A percentile compares a stretch with the other conserved stretches of the same genome.
Evolutionary conservation across 306 rosid genomes (phyloP).

Genomic region (Prunus mume): DNA sequence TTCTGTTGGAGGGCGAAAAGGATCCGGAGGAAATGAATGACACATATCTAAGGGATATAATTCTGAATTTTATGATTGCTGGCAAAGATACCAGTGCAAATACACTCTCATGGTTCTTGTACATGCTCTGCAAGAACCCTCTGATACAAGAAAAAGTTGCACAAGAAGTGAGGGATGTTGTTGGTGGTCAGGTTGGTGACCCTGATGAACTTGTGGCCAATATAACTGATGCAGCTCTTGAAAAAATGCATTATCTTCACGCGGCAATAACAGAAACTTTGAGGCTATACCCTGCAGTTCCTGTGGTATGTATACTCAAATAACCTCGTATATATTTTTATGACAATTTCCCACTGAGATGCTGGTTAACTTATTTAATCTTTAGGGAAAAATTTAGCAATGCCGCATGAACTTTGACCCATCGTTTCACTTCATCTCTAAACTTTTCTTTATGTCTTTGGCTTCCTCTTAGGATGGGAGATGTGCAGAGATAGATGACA

Average conservation of each 20-base stretch:
- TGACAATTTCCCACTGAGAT: neutral
- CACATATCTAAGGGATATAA: slow-evolving; percentile 59
- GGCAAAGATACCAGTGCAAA: slow-evolving; percentile 74
- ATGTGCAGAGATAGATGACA: slow-evolving; percentile 40
- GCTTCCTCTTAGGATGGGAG: slow-evolving; percentile 55
- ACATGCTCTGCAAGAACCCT: slow-evolving; percentile 75
- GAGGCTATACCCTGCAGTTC: slow-evolving; percentile 76
- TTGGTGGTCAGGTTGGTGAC: slow-evolving; percentile 29
- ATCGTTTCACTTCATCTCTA: too few relatives aligned
- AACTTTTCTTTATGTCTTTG: neutral
- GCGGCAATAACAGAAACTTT: slow-evolving; percentile 77
- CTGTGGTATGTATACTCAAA: slow-evolving; percentile 31
- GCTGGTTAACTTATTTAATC: too few relatives aligned
- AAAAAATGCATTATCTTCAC: slow-evolving; percentile 80
- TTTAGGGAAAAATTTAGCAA: too few relatives aligned
- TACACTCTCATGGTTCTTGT: slow-evolving; percentile 80
- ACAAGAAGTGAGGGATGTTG: slow-evolving; percentile 57
- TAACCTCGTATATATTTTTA: neutral
- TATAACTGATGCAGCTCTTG: slow-evolving; percentile 52
- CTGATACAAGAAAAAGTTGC: slow-evolving; percentile 61
- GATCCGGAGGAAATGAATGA: slow-evolving; percentile 54
- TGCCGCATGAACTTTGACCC: too few relatives aligned
- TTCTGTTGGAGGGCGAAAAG: slow-evolving; percentile 64
- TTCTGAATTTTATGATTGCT: slow-evolving; percentile 67
- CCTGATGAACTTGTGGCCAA: slow-evolving; percentile 42